A percentile compares a stretch with the other conserved stretches of the same genome.
Conservation (phyloP, 257 asterid genomes). For the Voacanga thouarsii region DNA sequence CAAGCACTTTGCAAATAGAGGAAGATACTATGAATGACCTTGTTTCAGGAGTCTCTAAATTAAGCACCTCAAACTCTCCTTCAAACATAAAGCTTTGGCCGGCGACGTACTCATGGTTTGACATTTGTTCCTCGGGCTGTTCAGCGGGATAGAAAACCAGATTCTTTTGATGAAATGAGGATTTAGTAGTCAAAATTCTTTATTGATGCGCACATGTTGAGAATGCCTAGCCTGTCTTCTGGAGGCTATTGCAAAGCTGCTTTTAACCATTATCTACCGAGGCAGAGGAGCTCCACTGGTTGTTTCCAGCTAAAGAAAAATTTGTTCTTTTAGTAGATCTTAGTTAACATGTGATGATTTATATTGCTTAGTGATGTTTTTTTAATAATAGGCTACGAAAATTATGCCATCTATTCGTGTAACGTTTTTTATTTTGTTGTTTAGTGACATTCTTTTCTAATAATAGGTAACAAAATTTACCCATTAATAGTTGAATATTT, state of each 20-base stretch:
- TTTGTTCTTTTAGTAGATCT: background rate
- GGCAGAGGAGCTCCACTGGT: background rate
- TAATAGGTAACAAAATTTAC: no score
- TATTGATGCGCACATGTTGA: background rate
- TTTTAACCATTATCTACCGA: no score
- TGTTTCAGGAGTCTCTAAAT: constrained; percentile 71
- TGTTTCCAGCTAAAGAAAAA: background rate
- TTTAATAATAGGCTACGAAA: no score
- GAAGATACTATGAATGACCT: constrained; percentile 61
- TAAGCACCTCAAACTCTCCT: constrained; percentile 82
- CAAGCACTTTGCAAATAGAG: constrained; percentile 73
- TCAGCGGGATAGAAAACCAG: constrained; percentile 48
- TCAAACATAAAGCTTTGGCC: constrained; percentile 81
- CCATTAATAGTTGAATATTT: no score
- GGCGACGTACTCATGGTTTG: constrained; percentile 58
- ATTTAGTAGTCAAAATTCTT: constrained; percentile 5
- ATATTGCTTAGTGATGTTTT: background rate
- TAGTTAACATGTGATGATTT: background rate
- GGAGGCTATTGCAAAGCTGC: background rate
- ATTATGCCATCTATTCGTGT: no score
- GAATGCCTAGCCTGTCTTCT: background rate
- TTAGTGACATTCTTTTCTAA: no score
- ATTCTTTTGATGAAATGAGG: constrained; percentile 21
- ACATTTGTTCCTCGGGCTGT: constrained; percentile 68
- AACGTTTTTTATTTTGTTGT: no score